Base-by-base conservation (phyloP, 495 filamentous ascomycete genomes). In the Xylaria castorea region DNA sequence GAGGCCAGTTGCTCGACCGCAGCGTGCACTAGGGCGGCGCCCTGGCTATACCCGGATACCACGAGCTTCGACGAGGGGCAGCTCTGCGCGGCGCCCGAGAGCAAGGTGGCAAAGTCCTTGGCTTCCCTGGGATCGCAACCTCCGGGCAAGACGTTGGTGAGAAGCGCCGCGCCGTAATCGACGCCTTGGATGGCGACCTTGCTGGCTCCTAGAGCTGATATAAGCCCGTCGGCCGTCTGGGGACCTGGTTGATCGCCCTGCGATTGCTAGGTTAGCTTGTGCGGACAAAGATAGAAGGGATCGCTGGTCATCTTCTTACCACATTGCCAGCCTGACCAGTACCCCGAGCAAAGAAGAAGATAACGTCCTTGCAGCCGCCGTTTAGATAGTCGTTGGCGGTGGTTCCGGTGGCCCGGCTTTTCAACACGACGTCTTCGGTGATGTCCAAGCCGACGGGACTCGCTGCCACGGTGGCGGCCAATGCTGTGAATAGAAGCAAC, bases 311-410 rank as follows among this genome's bases (percentile, higher is more conserved):
- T 50, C 40, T 34, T 30, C 63, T 50, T 66, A 84, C 83, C 82
- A 85, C 83, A 72, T 86, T 85, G 18, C 83, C 83, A 16, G 74
- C 11, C 63, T 86, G 82, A 22, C 79, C 81, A 16, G 81, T 83
- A 1, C 83, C 84, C 64, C 82, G 80, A 8, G 84, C 83, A 57
- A 80, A 84, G 63, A 83, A 78, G 32, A 85, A 76, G 34, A 79
- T 75, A 46, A 82, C 72, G 30, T 75, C 71, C 60, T 75, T 77
- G 73, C 82, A 85, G 42, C 40, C 70, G 25, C 77, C 78, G 25
- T 71, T 53, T 16, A 75, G 72, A 42, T 82, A 80, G 38, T 85
- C 82, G 50, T 81, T 81, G 16, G 69, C 71, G 30, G 68, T 73
- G n/a, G 57, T 68, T 22, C 71, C 67, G 22, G 66, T 68, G 12